Conservation (phyloP, 805 yeast species). For the Metschnikowia lunata region DNA sequence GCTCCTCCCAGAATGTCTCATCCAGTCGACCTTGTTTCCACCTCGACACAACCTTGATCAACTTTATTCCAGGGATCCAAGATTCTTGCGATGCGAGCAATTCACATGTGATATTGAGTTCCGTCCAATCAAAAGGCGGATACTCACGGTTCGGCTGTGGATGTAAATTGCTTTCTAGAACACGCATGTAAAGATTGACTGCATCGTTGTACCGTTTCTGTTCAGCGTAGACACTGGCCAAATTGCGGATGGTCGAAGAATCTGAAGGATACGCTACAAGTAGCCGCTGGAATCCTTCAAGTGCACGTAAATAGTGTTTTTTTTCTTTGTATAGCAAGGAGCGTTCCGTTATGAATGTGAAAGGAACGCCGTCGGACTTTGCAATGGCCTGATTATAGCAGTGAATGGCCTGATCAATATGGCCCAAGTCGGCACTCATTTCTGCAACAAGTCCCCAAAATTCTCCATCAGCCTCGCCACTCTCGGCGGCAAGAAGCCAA, state of each 20-base stretch:
- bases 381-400: slow-evolving; percentile 68
- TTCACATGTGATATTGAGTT: slow-evolving; percentile 78
- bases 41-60: slow-evolving; percentile 67
- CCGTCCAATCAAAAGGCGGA: slow-evolving; percentile 80
- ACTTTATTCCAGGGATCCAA: slow-evolving; percentile 57
- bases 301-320: slow-evolving; percentile 65
- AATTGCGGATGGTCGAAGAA: slow-evolving; percentile 53
- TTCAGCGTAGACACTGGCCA: slow-evolving; percentile 48
- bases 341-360: slow-evolving; percentile 55
- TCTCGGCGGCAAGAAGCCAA: slow-evolving; percentile 79
- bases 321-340: slow-evolving; percentile 63
- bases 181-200: slow-evolving; percentile 59
- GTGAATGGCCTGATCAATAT: slow-evolving; percentile 69
- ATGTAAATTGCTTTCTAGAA: slow-evolving; percentile 55
- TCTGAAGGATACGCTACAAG: slow-evolving; percentile 54
- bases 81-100: slow-evolving; percentile 67
- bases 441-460: slow-evolving; percentile 79
- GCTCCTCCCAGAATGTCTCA: slow-evolving; percentile 65
- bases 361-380: slow-evolving; percentile 19
- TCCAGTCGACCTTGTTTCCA: slow-evolving; percentile 73
- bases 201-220: slow-evolving; percentile 69
- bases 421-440: slow-evolving; percentile 59
- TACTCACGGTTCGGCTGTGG: slow-evolving; percentile 27
- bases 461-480: slow-evolving; percentile 68
- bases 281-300: slow-evolving; percentile 65